Conservation (phyloP, 1,284 basidiomycete species). For the Laetiporus sulphureus region DNA sequence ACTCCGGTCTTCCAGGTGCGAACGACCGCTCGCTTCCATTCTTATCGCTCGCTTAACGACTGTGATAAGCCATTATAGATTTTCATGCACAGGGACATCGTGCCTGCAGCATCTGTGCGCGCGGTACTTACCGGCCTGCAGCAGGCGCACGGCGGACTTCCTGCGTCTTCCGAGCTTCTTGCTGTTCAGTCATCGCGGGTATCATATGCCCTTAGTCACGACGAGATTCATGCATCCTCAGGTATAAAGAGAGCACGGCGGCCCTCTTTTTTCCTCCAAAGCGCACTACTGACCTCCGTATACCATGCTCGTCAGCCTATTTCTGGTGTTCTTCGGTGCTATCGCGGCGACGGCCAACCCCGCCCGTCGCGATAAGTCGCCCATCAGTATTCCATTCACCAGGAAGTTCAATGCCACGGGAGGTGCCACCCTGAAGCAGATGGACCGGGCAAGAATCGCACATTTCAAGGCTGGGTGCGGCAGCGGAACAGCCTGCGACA, state of each 20-base stretch:
- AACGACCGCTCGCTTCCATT: too few relatives aligned
- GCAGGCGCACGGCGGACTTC: too few relatives aligned
- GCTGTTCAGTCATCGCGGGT: too few relatives aligned
- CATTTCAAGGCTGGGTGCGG: conserved; percentile 14
- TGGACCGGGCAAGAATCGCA: conserved; percentile 21
- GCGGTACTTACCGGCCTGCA: too few relatives aligned
- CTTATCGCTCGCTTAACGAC: too few relatives aligned
- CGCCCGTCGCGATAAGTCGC: conserved; percentile 16
- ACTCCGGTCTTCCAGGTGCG: too few relatives aligned
- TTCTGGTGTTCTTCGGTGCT: conserved; percentile 13
- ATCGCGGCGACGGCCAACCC: conserved; percentile 16
- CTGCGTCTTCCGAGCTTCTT: too few relatives aligned
- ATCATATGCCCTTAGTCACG: too few relatives aligned
- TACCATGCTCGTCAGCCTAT: conserved; percentile 17
- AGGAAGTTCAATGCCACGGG: conserved; percentile 19
- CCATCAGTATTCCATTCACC: conserved; percentile 18
- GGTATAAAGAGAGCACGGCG: conserved; percentile 2
- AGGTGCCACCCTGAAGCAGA: conserved; percentile 12
- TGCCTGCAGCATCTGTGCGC: too few relatives aligned
- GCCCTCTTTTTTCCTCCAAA: neutral
- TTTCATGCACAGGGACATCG: too few relatives aligned
- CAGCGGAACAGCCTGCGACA: conserved; percentile 1
- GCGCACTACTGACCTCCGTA: neutral
- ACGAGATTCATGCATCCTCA: too few relatives aligned
- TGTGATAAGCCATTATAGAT: too few relatives aligned